phyloP scores from a whole-genome alignment of 83 land plant species.

The Picea abies region DNA sequence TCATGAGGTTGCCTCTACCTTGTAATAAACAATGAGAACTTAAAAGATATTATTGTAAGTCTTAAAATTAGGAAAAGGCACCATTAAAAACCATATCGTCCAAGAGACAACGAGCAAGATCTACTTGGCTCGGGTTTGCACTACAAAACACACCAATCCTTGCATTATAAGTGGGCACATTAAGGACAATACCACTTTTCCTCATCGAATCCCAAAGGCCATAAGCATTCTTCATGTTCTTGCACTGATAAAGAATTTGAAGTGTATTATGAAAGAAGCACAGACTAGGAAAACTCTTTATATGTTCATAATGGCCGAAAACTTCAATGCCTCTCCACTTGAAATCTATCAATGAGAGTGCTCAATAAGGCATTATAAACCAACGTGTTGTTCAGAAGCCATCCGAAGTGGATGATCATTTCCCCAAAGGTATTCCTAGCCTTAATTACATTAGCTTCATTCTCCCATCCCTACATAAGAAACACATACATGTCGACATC shows the following conservation, averaged over 20 bases:
- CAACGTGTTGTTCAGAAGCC: slow-evolving; percentile 40
- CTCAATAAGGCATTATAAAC: slow-evolving; percentile 52
- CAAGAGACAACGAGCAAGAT: not conserved
- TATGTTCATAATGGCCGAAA: not conserved
- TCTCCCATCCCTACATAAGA: slow-evolving; percentile 52
- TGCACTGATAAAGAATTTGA: not conserved
- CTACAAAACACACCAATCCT: slow-evolving; percentile 13
- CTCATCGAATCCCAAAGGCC: slow-evolving; percentile 17
- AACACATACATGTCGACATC: slow-evolving; percentile 38
- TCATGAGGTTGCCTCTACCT: not conserved
- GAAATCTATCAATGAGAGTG: slow-evolving; percentile 22
- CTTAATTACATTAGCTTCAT: slow-evolving; percentile 24
- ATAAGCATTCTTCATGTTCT: slow-evolving; percentile 9
- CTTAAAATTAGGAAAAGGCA: slow-evolving; percentile 14
- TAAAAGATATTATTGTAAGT: slow-evolving; percentile 27
- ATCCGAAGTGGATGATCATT: slow-evolving; percentile 44
- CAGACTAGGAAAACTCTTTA: not conserved
- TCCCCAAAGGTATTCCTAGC: slow-evolving; percentile 36
- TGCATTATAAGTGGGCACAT: not conserved
- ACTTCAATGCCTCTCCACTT: slow-evolving; percentile 36
- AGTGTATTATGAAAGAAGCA: slow-evolving; percentile 11
- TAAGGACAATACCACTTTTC: not conserved
- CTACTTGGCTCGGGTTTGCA: not conserved
- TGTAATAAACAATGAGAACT: slow-evolving; percentile 1
- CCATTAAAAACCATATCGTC: slow-evolving; percentile 29